Evolutionary conservation across 805 yeast species (phyloP).

Genomic region (Clavispora phyllophila): DNA sequence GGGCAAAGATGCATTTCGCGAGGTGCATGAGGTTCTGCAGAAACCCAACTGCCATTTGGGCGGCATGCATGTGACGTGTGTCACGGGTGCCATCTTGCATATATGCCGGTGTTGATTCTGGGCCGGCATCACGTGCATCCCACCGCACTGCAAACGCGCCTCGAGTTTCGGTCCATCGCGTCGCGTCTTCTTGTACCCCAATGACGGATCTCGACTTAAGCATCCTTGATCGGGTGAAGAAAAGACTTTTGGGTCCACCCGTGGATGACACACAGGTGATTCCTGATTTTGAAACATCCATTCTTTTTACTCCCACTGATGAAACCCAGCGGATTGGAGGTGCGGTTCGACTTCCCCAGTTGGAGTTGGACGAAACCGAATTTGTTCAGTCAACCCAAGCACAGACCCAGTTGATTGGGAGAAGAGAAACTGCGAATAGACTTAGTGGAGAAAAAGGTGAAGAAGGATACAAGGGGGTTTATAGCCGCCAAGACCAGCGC

Average conservation of each 20-base stretch:
- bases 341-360: constrained; percentile 27
- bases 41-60: not conserved
- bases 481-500: not conserved
- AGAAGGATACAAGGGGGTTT: no score
- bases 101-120: no score
- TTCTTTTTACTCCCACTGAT: constrained; percentile 6
- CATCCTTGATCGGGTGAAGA: constrained; percentile 22
- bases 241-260: constrained; percentile 18
- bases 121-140: no score
- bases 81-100: no score
- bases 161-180: not conserved
- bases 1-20: not conserved
- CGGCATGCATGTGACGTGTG: no score
- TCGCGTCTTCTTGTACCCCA: not conserved
- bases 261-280: constrained; percentile 11
- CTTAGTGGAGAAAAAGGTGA: no score
- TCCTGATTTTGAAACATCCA: constrained; percentile 13
- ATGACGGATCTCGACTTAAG: constrained; percentile 10
- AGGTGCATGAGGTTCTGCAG: not conserved
- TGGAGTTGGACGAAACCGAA: constrained; percentile 19
- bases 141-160: no score
- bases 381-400: constrained; percentile 7
- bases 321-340: constrained; percentile 1
- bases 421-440: no score
- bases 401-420: not conserved